Percentiles rank a stretch among this genome's conserved stretches.
Conservation (phyloP, 768 basidiomycete genomes). For the Austroboletus eburneus region DNA sequence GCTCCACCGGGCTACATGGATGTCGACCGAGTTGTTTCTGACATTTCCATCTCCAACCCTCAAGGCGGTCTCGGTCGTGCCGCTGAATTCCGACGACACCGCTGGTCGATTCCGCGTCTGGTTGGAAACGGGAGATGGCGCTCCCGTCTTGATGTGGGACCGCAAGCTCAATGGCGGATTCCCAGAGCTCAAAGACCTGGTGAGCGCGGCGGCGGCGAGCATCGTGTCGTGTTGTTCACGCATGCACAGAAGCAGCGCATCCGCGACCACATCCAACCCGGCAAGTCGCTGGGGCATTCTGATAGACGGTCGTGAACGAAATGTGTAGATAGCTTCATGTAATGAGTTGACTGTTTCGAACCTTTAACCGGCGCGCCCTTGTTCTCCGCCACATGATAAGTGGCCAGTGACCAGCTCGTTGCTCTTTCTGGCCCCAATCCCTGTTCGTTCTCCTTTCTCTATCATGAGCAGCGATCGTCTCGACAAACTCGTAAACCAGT, state of each 20-base stretch:
- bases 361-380: neutral
- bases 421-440: conserved; percentile 5
- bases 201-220: conserved; percentile 34
- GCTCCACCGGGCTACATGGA: conserved; percentile 91
- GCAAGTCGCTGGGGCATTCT: conserved; percentile 82
- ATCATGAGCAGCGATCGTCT: conserved; percentile 54
- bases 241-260: conserved; percentile 77
- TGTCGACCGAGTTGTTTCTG: conserved; percentile 86
- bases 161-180: conserved; percentile 89
- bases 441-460: conserved; percentile 15
- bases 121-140: conserved; percentile 44
- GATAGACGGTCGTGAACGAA: conserved; percentile 47
- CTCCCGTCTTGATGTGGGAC: conserved; percentile 72
- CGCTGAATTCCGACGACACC: conserved; percentile 75
- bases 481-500: conserved; percentile 60
- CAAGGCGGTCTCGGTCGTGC: conserved; percentile 63
- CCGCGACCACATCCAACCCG: conserved; percentile 79
- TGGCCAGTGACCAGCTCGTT: too few relatives aligned
- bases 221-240: conserved; percentile 5
- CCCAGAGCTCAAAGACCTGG: conserved; percentile 83
- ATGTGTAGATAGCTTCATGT: neutral
- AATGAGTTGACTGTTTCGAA: too few relatives aligned
- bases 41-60: conserved; percentile 84
- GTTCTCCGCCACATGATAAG: conserved; percentile 20
- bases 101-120: conserved; percentile 91